Evolutionary conservation across 1,139 yeast genomes (phyloP), one percentile per base, ranked within the genome.

Genomic region (Saccharomyces pastorianus): DNA sequence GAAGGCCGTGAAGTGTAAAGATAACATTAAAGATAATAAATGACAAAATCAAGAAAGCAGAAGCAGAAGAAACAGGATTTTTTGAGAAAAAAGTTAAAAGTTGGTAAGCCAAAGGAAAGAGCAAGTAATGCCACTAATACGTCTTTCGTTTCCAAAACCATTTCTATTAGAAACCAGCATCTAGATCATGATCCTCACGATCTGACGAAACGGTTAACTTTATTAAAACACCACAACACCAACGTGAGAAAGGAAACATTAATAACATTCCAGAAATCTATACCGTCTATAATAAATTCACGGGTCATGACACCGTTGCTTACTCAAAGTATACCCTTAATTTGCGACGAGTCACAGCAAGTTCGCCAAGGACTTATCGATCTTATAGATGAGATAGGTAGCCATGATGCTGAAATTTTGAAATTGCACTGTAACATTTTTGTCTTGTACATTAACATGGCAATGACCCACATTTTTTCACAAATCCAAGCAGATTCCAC

Each of bases 401-500:
- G 68, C 14, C 71, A 72, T 23, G 85, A 83, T 59, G 77, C 79
- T 0, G 81, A 81, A 6, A 73, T 83, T n/a, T 71, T 87, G 56
- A 81, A 79, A 56, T 74, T 90, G 25, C 95, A 91, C 70, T 76
- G 85, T 51, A 76, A 83, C 31, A 73, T 84, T 6, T 71, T 91
- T 2, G 78, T 87, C 34, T 74, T 93, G 32, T 91, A 87, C 66
- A 77, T 91, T n/a, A 87, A 87, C 63, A 85, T 95, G 53, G 95
- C 96, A 13, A 93, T 93, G 98, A 88, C 98, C 17, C 97, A 93
- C 66, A 85, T 93, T 48, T 80, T 79, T 42, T 84, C 91, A 0
- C 83, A 82, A 7, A 82, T 90, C 42, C 79, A 95, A 50, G 80
- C 81, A 52, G 86, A 84, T 59, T 81, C 95, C 4, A 80, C 93